Percentiles rank a stretch among this genome's conserved stretches.
Evolutionary conservation across 2,329 filamentous ascomycete genomes (phyloP).

Genomic region (Claviceps capensis): DNA sequence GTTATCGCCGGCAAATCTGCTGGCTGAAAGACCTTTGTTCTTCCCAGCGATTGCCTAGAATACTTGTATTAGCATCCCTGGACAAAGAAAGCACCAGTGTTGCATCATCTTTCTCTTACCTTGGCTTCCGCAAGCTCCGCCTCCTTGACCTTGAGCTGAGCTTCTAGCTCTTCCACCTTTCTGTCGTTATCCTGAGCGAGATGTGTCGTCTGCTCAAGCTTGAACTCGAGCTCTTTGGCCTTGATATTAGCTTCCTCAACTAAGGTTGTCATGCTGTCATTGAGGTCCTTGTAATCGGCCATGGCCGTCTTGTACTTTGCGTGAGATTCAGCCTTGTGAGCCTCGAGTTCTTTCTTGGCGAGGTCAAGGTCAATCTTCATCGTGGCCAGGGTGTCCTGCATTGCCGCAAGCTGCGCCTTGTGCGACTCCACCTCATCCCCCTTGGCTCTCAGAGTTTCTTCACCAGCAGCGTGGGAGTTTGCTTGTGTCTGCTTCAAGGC

Average conservation of each 20-base stretch:
- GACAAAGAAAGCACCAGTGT: neutral
- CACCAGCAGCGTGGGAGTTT: conserved; percentile 23
- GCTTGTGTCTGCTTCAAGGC: conserved; percentile 33
- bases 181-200: conserved; percentile 34
- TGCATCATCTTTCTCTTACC: conserved; percentile 20
- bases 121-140: conserved; percentile 49
- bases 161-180: conserved; percentile 35
- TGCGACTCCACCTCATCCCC: conserved; percentile 22
- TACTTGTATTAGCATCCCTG: neutral
- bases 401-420: conserved; percentile 20
- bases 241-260: conserved; percentile 45
- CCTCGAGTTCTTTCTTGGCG: conserved; percentile 38
- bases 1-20: conserved; percentile 34
- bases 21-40: conserved; percentile 39
- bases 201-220: conserved; percentile 31
- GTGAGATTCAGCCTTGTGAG: conserved; percentile 35
- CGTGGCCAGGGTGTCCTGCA: conserved; percentile 19
- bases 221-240: conserved; percentile 36
- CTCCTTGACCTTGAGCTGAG: conserved; percentile 48
- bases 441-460: conserved; percentile 20
- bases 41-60: conserved; percentile 31
- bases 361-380: conserved; percentile 31
- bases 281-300: conserved; percentile 49
- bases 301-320: conserved; percentile 40
- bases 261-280: conserved; percentile 46